Conservation (phyloP, 306 rosid species). For the Castanea sativa region DNA sequence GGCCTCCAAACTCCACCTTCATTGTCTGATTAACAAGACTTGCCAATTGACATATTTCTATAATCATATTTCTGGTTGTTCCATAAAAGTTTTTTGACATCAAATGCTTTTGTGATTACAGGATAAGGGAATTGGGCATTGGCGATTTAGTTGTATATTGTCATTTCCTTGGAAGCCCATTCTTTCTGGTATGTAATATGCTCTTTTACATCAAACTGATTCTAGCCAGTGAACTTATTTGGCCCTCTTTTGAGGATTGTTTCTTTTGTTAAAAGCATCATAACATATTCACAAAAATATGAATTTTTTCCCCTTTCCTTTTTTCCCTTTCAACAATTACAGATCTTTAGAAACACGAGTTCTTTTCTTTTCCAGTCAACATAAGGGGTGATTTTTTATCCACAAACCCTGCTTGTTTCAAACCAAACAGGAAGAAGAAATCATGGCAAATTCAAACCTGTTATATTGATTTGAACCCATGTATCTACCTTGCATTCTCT, state of each 20-base stretch:
- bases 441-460: neutral
- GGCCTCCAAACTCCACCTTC: neutral
- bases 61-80: neutral
- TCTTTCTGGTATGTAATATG: slow-evolving; percentile 68
- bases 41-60: neutral
- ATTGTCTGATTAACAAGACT: neutral
- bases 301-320: neutral
- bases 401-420: neutral
- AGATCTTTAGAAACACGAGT: too few relatives aligned
- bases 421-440: neutral
- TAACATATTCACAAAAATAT: neutral
- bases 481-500: slow-evolving; percentile 10
- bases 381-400: neutral
- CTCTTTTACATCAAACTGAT: slow-evolving; percentile 3
- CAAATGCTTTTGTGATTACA: slow-evolving; percentile 28
- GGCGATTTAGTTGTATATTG: slow-evolving; percentile 78
- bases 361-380: too few relatives aligned
- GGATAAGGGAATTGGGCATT: slow-evolving; percentile 86
- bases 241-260: neutral
- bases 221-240: slow-evolving; percentile 1
- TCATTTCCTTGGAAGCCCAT: slow-evolving; percentile 96
- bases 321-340: too few relatives aligned
- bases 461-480: neutral
- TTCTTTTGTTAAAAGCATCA: neutral
- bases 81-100: neutral